Percentiles rank a stretch among this genome's conserved stretches.
Conservation (phyloP, 768 basidiomycete species). For the Russula earlei region DNA sequence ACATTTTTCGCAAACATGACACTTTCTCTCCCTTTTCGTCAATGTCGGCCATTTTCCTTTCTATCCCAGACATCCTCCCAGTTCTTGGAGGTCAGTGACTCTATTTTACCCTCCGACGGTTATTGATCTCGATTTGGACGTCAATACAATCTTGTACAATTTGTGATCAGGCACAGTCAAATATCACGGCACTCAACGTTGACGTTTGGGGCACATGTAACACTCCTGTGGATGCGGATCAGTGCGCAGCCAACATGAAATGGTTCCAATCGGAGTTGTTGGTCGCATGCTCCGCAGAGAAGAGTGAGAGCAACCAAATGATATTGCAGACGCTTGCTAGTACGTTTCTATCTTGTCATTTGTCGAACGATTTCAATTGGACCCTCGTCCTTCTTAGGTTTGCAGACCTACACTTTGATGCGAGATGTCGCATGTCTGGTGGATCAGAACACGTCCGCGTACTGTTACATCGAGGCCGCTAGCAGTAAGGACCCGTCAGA, state of each 20-base stretch:
- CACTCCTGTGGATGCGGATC: slow-evolving; percentile 35
- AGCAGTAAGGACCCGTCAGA: slow-evolving; percentile 49
- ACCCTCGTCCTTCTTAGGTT: slow-evolving; percentile 32
- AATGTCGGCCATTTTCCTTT: slow-evolving; percentile 70
- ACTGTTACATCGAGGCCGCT: slow-evolving; percentile 67
- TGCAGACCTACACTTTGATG: slow-evolving; percentile 56
- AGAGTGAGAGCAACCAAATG: slow-evolving; percentile 41
- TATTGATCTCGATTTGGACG: slow-evolving; percentile 8
- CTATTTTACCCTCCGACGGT: slow-evolving; percentile 24
- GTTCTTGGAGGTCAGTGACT: slow-evolving; percentile 41
- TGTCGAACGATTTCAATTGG: not conserved
- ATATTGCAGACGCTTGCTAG: slow-evolving; percentile 48
- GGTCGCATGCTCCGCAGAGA: slow-evolving; percentile 45
- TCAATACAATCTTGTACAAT: slow-evolving; percentile 8
- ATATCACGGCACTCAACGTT: slow-evolving; percentile 52
- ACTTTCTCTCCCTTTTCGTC: slow-evolving; percentile 43
- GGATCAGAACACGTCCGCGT: slow-evolving; percentile 48
- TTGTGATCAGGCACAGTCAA: slow-evolving; percentile 48
- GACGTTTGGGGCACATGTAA: slow-evolving; percentile 79
- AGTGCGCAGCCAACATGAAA: slow-evolving; percentile 60
- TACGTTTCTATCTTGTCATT: slow-evolving; percentile 25
- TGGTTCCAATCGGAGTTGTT: slow-evolving; percentile 46
- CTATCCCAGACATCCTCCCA: slow-evolving; percentile 44
- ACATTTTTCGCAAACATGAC: slow-evolving; percentile 76
- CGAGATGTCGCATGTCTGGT: slow-evolving; percentile 49